Percentiles rank a stretch among this genome's conserved stretches.
phyloP scores from a whole-genome alignment of 345 rosid species.

The Aquilaria yunnanensis region DNA sequence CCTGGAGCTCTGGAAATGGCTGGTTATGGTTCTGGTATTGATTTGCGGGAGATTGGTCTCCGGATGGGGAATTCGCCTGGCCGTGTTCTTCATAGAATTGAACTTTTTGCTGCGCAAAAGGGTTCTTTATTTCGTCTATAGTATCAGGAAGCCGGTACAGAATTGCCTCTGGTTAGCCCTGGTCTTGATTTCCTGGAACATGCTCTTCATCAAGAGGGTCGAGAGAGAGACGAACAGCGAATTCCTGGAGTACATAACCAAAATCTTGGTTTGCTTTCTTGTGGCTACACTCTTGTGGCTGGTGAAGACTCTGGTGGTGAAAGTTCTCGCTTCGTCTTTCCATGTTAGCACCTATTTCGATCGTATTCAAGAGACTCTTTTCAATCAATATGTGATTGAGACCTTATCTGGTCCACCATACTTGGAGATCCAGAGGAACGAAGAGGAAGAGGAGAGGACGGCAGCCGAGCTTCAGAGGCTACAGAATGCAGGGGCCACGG shows the following conservation, averaged over 20 bases:
- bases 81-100: conserved; percentile 74
- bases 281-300: conserved; percentile 67
- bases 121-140: conserved; percentile 82
- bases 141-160: conserved; percentile 70
- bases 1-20: conserved; percentile 89
- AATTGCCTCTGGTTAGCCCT: conserved; percentile 82
- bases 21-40: conserved; percentile 61
- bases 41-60: conserved; percentile 84
- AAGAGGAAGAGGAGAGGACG: conserved; percentile 46
- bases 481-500: conserved; percentile 53
- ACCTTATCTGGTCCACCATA: conserved; percentile 74
- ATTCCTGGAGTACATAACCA: conserved; percentile 49
- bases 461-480: conserved; percentile 40
- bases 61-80: conserved; percentile 76
- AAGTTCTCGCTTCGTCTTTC: conserved; percentile 79
- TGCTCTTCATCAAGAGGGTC: conserved; percentile 56
- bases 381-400: conserved; percentile 80
- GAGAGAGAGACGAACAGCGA: conserved; percentile 21
- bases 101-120: conserved; percentile 66
- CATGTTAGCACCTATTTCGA: conserved; percentile 94
- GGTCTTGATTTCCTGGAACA: conserved; percentile 67
- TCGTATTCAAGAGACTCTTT: conserved; percentile 75
- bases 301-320: conserved; percentile 75
- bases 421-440: conserved; percentile 38
- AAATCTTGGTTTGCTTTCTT: conserved; percentile 58